A percentile compares a stretch with the other conserved stretches of the same genome.
These are phyloP conservation scores for Auricularia auricula-judae DNA, from an alignment of 768 basidiomycete species.

Conservation along the genomic window DNA sequence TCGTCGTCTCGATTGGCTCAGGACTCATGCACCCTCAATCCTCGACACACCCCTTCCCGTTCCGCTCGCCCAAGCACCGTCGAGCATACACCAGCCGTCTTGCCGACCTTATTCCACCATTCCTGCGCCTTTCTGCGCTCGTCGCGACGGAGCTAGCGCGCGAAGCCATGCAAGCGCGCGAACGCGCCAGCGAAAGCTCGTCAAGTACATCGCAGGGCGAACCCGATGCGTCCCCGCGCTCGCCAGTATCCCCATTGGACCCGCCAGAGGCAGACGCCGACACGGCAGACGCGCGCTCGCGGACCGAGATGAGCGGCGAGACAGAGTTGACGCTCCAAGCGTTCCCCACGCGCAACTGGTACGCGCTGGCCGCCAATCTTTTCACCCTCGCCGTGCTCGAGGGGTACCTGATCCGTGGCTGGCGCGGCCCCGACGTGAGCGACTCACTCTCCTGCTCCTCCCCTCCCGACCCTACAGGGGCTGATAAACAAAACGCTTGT, in stretches of 20 bases:
- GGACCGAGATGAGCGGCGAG: constrained; percentile 5
- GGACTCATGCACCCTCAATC: constrained; percentile 27
- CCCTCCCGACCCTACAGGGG: too few species aligned
- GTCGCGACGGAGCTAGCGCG: constrained; percentile 68
- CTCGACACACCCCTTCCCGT: constrained; percentile 29
- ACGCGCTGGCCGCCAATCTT: constrained; percentile 63
- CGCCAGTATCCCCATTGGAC: constrained; percentile 23
- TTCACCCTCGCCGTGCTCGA: constrained; percentile 77
- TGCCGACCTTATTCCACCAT: constrained; percentile 29
- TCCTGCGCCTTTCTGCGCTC: constrained; percentile 66
- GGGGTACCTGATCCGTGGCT: constrained; percentile 73
- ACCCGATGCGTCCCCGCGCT: constrained; percentile 2
- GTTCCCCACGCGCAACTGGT: constrained; percentile 66
- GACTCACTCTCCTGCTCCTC: background rate
- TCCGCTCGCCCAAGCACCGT: constrained; percentile 9
- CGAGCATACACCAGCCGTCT: background rate
- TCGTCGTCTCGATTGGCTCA: background rate
- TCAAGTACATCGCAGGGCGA: constrained; percentile 3
- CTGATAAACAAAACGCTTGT: background rate
- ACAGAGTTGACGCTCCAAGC: constrained; percentile 8
- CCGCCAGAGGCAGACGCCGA: constrained; percentile 10
- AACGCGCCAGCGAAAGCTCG: background rate
- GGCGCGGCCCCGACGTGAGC: constrained; percentile 55
- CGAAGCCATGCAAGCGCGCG: constrained; percentile 30
- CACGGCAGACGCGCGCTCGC: background rate